Evolutionary conservation across 23 red algal species (phyloP).

Genomic region (Gracilaria domingensis): DNA sequence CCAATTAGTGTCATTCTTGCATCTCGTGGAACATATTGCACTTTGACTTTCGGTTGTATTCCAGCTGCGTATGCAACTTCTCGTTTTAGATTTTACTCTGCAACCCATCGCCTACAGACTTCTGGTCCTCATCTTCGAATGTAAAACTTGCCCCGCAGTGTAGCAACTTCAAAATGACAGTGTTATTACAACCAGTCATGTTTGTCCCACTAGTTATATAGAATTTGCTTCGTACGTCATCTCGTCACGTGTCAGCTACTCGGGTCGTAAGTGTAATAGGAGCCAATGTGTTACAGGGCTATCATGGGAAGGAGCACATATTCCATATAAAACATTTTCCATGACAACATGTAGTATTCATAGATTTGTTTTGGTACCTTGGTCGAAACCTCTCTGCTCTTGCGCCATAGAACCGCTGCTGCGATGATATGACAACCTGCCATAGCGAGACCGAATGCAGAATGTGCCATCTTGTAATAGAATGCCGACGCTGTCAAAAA

Average conservation of each 20-base stretch:
- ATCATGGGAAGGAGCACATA: slow-evolving; percentile 90
- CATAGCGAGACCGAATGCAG: slow-evolving; percentile 23
- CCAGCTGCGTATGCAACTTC: background rate
- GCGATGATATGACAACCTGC: slow-evolving; percentile 59
- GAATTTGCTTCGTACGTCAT: background rate
- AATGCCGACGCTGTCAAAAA: slow-evolving; percentile 69
- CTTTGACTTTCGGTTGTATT: background rate
- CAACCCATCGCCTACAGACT: background rate
- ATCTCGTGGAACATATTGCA: slow-evolving; percentile 6
- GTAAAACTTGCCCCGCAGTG: slow-evolving; percentile 1
- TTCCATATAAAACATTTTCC: slow-evolving; percentile 93
- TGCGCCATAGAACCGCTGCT: slow-evolving; percentile 57
- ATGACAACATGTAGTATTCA: slow-evolving; percentile 85
- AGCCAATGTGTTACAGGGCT: slow-evolving; percentile 2
- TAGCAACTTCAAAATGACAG: background rate
- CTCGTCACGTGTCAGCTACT: background rate
- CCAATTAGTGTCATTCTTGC: background rate
- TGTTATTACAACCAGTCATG: background rate
- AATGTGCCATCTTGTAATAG: slow-evolving; percentile 52
- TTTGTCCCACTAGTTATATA: background rate
- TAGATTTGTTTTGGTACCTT: slow-evolving; percentile 60
- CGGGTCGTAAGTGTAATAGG: background rate
- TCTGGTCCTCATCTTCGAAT: slow-evolving; percentile 6
- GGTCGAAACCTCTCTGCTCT: slow-evolving; percentile 7
- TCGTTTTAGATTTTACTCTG: background rate